Conservation (phyloP, 345 rosid genomes). For the Brassica nigra region DNA sequence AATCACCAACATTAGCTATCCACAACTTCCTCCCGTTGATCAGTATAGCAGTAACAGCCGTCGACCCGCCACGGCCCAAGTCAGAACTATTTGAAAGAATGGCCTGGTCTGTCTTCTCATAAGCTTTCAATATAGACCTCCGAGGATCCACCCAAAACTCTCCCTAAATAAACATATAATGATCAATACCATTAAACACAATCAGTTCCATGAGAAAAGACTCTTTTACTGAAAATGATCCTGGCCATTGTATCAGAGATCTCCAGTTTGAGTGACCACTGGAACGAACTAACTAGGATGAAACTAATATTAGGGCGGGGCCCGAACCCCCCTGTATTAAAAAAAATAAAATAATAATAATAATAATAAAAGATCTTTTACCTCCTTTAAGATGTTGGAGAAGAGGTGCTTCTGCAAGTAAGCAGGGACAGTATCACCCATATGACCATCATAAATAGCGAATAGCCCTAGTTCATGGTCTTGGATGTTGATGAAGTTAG, state of each 20-base stretch:
- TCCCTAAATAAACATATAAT: slow-evolving; percentile 44
- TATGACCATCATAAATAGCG: slow-evolving; percentile 80
- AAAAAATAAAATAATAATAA: no score
- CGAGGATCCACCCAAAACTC: slow-evolving; percentile 72
- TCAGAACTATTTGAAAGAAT: slow-evolving; percentile 67
- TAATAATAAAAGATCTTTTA: slow-evolving; percentile 1
- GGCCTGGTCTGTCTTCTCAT: slow-evolving; percentile 76
- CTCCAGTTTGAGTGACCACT: no score
- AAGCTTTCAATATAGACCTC: slow-evolving; percentile 69
- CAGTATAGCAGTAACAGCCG: slow-evolving; percentile 82
- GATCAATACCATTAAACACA: background rate
- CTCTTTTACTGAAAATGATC: background rate
- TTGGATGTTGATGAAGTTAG: slow-evolving; percentile 58
- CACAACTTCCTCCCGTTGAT: slow-evolving; percentile 59
- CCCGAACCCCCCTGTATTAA: no score
- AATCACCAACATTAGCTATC: slow-evolving; percentile 80
- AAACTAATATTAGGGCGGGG: no score
- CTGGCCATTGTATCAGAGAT: no score
- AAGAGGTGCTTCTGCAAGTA: slow-evolving; percentile 72
- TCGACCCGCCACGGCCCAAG: slow-evolving; percentile 79
- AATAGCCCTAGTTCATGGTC: slow-evolving; percentile 70
- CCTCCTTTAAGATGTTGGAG: slow-evolving; percentile 74
- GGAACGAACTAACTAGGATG: no score
- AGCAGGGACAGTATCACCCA: slow-evolving; percentile 68
- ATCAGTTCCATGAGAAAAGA: background rate